Conservation (phyloP, 495 filamentous ascomycete genomes). For the Talaromyces stipitatus region DNA sequence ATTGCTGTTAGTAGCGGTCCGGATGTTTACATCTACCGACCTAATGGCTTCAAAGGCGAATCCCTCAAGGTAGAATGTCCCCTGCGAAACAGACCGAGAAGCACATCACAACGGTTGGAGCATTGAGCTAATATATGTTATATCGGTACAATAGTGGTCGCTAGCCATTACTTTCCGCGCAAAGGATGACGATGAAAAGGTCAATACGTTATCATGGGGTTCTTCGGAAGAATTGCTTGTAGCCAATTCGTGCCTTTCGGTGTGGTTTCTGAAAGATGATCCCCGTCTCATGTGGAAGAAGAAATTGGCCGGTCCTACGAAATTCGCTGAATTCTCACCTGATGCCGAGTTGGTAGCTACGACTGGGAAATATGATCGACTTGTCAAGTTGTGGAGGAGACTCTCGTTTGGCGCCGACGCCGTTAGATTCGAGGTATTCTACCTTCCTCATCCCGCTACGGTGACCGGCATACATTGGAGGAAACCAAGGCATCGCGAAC, state of each 20-base stretch:
- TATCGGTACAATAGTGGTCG: conserved; percentile 38
- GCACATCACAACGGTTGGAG: not conserved
- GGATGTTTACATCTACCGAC: conserved; percentile 71
- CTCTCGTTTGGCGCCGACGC: conserved; percentile 78
- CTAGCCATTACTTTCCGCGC: conserved; percentile 38
- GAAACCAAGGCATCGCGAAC: conserved; percentile 61
- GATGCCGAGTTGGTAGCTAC: conserved; percentile 82
- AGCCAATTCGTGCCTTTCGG: conserved; percentile 60
- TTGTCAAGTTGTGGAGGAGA: conserved; percentile 90
- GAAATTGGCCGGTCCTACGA: conserved; percentile 60
- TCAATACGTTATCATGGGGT: conserved; percentile 78
- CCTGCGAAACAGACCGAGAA: not conserved
- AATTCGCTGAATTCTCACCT: conserved; percentile 74
- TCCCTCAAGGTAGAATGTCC: conserved; percentile 35
- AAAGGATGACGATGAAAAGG: conserved; percentile 33
- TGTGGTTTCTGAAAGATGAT: conserved; percentile 52
- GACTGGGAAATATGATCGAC: conserved; percentile 67
- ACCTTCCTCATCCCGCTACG: conserved; percentile 73
- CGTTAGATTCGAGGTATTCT: conserved; percentile 82
- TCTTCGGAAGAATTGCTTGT: conserved; percentile 72
- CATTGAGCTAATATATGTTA: conserved; percentile 9
- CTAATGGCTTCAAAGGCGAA: conserved; percentile 62
- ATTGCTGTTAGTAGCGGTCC: conserved; percentile 64
- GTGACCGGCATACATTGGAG: conserved; percentile 86
- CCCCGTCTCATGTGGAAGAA: conserved; percentile 63